Evolutionary conservation across 2,329 filamentous ascomycete species (phyloP).

Genomic region (Paracoccidioides lutzii): DNA sequence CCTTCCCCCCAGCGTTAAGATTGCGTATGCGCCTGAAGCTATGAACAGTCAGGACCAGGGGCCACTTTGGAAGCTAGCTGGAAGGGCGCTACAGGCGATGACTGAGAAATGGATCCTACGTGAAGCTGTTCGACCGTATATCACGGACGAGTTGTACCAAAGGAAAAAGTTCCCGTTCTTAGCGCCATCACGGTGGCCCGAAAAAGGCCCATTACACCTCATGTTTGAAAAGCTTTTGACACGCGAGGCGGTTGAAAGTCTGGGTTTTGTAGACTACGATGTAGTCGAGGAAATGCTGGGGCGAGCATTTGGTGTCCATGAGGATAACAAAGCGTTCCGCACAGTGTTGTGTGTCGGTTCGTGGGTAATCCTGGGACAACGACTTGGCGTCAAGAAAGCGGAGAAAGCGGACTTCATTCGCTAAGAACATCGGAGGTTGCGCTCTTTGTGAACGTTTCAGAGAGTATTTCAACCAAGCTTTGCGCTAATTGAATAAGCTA

Average conservation of each 20-base stretch:
- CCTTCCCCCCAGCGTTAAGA: constrained; percentile 22
- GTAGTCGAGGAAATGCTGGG: constrained; percentile 24
- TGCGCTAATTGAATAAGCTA: no score
- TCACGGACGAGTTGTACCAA: constrained; percentile 40
- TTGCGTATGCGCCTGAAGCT: constrained; percentile 18
- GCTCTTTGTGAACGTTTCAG: no score
- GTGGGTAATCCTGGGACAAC: constrained; percentile 34
- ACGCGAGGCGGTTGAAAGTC: constrained; percentile 22
- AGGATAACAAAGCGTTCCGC: constrained; percentile 25
- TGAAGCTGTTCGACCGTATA: constrained; percentile 38
- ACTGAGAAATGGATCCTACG: constrained; percentile 41
- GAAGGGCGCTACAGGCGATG: constrained; percentile 15
- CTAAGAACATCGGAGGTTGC: not conserved
- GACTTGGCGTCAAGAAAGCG: constrained; percentile 28
- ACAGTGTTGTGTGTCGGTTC: constrained; percentile 28
- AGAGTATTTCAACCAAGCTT: no score
- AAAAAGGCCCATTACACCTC: constrained; percentile 32
- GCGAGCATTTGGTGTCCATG: constrained; percentile 27
- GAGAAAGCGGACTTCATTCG: not conserved
- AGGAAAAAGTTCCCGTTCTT: constrained; percentile 39
- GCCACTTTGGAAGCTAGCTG: constrained; percentile 1
- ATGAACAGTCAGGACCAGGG: constrained; percentile 1
- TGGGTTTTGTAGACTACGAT: constrained; percentile 33
- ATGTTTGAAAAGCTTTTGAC: constrained; percentile 21
- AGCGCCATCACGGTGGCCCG: constrained; percentile 33